These are phyloP conservation scores for Amylocarpus encephaloides DNA, from an alignment of 2,329 filamentous ascomycete genomes.

Conservation along the genomic window DNA sequence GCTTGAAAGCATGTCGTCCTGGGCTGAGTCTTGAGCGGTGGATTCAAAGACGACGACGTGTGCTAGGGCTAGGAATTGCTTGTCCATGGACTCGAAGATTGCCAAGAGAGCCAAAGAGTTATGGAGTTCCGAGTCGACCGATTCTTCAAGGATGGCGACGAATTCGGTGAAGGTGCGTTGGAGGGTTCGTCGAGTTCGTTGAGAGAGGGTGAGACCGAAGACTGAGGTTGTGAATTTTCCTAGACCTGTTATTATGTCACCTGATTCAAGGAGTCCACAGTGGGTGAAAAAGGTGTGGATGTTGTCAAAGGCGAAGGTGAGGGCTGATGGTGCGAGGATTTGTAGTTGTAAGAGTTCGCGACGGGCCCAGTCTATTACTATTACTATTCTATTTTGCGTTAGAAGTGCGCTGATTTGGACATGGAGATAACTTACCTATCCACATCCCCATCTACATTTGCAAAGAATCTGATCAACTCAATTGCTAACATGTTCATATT, in stretches of 20 bases:
- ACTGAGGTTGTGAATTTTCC: conserved; percentile 64
- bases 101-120: conserved; percentile 75
- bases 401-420: conserved; percentile 9
- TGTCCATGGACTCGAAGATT: conserved; percentile 88
- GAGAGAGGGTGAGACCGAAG: conserved; percentile 73
- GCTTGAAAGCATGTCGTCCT: conserved; percentile 73
- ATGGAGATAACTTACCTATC: conserved; percentile 53
- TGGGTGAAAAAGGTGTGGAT: conserved; percentile 70
- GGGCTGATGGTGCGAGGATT: conserved; percentile 51
- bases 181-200: conserved; percentile 72
- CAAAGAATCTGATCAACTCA: conserved; percentile 87
- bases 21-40: conserved; percentile 70
- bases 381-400: conserved; percentile 58
- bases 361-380: conserved; percentile 94
- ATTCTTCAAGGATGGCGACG: conserved; percentile 78
- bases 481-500: conserved; percentile 77
- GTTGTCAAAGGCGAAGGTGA: conserved; percentile 74
- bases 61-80: conserved; percentile 82
- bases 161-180: conserved; percentile 87
- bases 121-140: conserved; percentile 76
- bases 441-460: conserved; percentile 87
- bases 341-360: conserved; percentile 71
- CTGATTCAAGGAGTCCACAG: conserved; percentile 52
- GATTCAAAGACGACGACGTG: conserved; percentile 80
- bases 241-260: conserved; percentile 57